Evolutionary conservation across 2,329 filamentous ascomycete species (phyloP), one percentile per base, ranked within the genome.

Genomic region (Neofusicoccum cordaticola): DNA sequence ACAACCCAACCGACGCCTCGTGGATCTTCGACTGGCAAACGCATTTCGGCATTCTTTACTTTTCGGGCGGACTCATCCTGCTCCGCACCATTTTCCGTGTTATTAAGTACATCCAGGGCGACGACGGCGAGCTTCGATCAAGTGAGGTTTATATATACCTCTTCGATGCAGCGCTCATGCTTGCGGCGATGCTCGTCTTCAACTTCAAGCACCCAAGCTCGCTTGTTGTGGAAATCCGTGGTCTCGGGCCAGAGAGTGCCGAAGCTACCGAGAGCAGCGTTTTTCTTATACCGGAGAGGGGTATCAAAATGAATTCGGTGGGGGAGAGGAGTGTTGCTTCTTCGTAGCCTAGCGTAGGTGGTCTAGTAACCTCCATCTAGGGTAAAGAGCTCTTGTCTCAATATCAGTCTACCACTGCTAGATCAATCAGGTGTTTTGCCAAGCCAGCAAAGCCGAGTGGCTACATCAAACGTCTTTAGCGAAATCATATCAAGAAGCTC

Each of bases 11-110:
- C 9, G 45, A 42, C 34, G 27, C 17, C 2, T 39, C 19, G 12
- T 27, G 22, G 19, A 34, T 6, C 11, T 27, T 35, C 12, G 15
- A 17, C n/a, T 69, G 69, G 66, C 68, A 69, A 66, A 75, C 73
- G 60, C 74, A 78, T 63, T 70, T 85, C 67, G 60, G 70, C 11
- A 72, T 74, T 0, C 74, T 86, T 11, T 85, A 84, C 67, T 52
- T 69, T 1, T 73, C 77, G 27, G 80, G 76, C 64, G 67, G 70
- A 0, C 71, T 85, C 15, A 84, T 85, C 68, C 71, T 85, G 64
- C 65, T 84, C 4, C 77, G 84, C 39, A 80, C 73, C 4, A 65
- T 83, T 1, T 83, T 83, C 60, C 77, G 83, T 37, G 73, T 84
- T 11, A 70, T 79, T 5, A 83, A 85, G 73, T 86, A 82, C 64